Percentiles rank a stretch among this genome's conserved stretches.
Conservation (phyloP, 2,329 filamentous ascomycete genomes). For the Thielaviopsis musarum region DNA sequence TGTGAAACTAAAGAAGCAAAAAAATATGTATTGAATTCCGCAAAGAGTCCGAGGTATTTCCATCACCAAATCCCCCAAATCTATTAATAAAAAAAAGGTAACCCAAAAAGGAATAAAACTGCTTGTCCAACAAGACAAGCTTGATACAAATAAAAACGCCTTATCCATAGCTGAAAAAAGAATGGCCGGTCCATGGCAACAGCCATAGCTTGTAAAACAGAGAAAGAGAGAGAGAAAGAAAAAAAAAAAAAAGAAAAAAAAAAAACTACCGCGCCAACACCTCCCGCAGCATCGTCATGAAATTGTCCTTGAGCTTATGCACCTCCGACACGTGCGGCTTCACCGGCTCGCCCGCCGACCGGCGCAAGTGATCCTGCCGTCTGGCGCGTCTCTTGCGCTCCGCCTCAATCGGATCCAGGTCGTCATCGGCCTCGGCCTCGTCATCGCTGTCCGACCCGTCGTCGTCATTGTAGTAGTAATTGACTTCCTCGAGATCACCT, state of each 20-base stretch:
- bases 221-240: not conserved
- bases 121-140: no score
- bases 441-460: constrained; percentile 39
- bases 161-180: not conserved
- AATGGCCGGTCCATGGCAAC: not conserved
- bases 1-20: not conserved
- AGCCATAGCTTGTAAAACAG: not conserved
- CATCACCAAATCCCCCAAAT: not conserved
- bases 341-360: constrained; percentile 65
- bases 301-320: constrained; percentile 61
- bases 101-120: not conserved
- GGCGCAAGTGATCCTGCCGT: constrained; percentile 62
- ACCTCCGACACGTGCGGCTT: constrained; percentile 71
- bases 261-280: constrained; percentile 53
- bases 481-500: constrained; percentile 73
- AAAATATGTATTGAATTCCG: not conserved
- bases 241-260: not conserved
- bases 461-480: constrained; percentile 51
- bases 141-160: not conserved
- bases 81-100: not conserved
- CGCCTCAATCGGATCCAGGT: constrained; percentile 71
- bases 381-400: constrained; percentile 64
- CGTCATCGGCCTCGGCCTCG: constrained; percentile 57
- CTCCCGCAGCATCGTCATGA: constrained; percentile 63
- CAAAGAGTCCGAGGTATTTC: not conserved